Evolutionary conservation across 768 basidiomycete species (phyloP).

Genomic region (Thelephora ganbajun): DNA sequence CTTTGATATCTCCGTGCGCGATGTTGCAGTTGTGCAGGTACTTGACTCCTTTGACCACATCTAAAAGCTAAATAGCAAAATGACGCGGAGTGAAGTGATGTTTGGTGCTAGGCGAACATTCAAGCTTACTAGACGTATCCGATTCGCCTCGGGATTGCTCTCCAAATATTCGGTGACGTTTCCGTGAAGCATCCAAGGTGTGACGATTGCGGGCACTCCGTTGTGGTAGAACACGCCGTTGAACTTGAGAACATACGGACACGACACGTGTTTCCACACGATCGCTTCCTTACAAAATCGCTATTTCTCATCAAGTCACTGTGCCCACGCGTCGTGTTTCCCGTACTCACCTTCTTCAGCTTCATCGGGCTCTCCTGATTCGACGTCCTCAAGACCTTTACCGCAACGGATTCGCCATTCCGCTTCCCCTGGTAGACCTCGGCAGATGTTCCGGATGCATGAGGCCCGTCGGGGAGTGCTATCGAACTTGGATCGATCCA

Average conservation of each 20-base stretch:
- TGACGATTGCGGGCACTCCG: not conserved
- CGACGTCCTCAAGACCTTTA: too few species aligned
- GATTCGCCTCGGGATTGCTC: not conserved
- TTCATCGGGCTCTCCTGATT: too few species aligned
- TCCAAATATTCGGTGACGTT: conserved; percentile 3
- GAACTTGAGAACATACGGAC: not conserved
- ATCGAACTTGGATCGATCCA: too few species aligned
- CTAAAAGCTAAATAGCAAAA: not conserved
- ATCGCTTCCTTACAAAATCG: not conserved
- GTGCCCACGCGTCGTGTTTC: too few species aligned
- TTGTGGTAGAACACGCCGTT: not conserved
- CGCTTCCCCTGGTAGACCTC: too few species aligned
- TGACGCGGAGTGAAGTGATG: not conserved
- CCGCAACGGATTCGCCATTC: too few species aligned
- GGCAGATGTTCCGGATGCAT: too few species aligned
- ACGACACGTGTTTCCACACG: not conserved
- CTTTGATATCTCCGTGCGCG: not conserved
- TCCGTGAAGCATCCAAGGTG: conserved; percentile 4
- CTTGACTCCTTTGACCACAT: not conserved
- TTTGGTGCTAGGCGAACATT: not conserved
- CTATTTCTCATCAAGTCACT: not conserved
- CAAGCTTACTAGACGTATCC: not conserved
- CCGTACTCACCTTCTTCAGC: too few species aligned
- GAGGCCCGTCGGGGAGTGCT: too few species aligned
- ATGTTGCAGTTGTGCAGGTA: not conserved